Conservation (phyloP, 805 yeast species). For the Metschnikowia matae region DNA sequence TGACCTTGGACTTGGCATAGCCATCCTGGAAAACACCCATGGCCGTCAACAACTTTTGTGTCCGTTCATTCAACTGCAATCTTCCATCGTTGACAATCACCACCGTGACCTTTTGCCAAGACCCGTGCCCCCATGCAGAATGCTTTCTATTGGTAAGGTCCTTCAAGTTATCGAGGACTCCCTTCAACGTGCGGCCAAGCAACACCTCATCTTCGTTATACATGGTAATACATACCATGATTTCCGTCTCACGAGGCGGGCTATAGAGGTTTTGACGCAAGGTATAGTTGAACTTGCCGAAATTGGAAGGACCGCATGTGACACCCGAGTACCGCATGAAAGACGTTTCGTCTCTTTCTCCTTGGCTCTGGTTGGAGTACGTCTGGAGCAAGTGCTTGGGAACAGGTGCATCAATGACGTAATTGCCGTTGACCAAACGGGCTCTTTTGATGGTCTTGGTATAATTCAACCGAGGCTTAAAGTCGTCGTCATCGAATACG, state of each 20-base stretch:
- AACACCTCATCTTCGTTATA: constrained; percentile 67
- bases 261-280: constrained; percentile 76
- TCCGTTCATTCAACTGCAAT: constrained; percentile 59
- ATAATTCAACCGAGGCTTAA: constrained; percentile 38
- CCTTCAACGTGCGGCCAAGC: constrained; percentile 58
- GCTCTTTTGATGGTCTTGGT: constrained; percentile 45
- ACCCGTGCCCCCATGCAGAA: constrained; percentile 46
- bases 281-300: constrained; percentile 59
- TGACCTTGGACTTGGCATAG: constrained; percentile 55
- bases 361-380: constrained; percentile 20
- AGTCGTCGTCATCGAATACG: constrained; percentile 32
- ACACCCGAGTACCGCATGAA: constrained; percentile 93
- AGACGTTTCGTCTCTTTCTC: constrained; percentile 51
- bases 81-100: constrained; percentile 63
- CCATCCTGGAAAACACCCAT: constrained; percentile 67
- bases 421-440: constrained; percentile 49
- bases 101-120: constrained; percentile 61
- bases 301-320: constrained; percentile 83
- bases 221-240: constrained; percentile 82
- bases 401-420: constrained; percentile 42
- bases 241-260: constrained; percentile 78
- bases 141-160: constrained; percentile 47
- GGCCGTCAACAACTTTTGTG: constrained; percentile 60
- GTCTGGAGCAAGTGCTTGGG: constrained; percentile 35
- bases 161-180: constrained; percentile 60